Percentiles rank a stretch among this genome's conserved stretches.
phyloP scores from a whole-genome alignment of 495 filamentous ascomycete species.

The Aspergillus taichungensis region DNA sequence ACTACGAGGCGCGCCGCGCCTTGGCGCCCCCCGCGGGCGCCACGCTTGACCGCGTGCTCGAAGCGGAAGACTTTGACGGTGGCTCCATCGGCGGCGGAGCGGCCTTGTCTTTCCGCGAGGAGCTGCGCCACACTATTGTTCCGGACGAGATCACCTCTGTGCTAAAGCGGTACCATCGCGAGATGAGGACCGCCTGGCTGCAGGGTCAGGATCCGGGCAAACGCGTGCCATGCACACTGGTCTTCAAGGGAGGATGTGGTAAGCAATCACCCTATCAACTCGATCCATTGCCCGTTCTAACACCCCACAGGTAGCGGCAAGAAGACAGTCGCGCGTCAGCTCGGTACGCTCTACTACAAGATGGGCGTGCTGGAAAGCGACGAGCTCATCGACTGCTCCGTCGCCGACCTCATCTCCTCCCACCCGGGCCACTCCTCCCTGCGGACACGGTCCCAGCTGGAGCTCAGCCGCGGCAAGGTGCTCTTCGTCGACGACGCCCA shows the following conservation, averaged over 20 bases:
- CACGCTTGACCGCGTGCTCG: conserved; percentile 5
- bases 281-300: neutral
- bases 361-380: conserved; percentile 32
- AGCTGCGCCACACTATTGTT: conserved; percentile 10
- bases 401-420: conserved; percentile 27
- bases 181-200: conserved; percentile 9
- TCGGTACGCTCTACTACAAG: conserved; percentile 14
- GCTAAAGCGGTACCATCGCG: conserved; percentile 11
- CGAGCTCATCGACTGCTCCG: conserved; percentile 31
- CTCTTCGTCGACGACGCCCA: conserved; percentile 66
- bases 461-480: conserved; percentile 52
- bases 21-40: neutral
- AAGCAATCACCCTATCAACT: neutral
- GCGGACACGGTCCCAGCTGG: conserved; percentile 50
- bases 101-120: conserved; percentile 7
- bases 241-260: conserved; percentile 15
- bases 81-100: conserved; percentile 1
- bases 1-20: conserved; percentile 8
- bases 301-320: conserved; percentile 34
- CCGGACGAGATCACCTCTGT: conserved; percentile 10
- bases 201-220: conserved; percentile 5
- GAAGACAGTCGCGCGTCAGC: conserved; percentile 33
- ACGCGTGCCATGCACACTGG: conserved; percentile 5
- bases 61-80: conserved; percentile 10
- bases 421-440: conserved; percentile 54